Evolutionary conservation across 306 rosid genomes (phyloP).

Genomic region (Albizia julibrissin): DNA sequence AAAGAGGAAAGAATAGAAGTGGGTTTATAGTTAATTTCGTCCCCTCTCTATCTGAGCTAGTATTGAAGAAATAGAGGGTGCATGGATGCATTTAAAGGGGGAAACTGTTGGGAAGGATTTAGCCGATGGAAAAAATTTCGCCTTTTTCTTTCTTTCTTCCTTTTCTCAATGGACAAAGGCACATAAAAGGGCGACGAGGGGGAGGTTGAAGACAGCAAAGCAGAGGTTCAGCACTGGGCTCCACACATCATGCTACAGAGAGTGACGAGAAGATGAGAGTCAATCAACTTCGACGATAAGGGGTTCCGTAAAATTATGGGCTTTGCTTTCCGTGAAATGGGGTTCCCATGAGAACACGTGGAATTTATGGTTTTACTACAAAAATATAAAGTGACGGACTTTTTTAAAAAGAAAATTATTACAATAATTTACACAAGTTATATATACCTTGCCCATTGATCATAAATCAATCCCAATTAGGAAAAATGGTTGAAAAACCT

Average conservation of each 20-base stretch:
- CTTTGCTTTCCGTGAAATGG: constrained; percentile 43
- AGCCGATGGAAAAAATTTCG: constrained; percentile 30
- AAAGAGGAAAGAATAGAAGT: constrained; percentile 24
- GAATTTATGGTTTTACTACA: constrained; percentile 25
- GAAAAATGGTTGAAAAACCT: too few species aligned
- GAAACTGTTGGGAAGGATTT: constrained; percentile 22
- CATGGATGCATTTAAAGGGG: constrained; percentile 15
- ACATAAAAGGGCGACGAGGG: constrained; percentile 64
- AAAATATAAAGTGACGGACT: neutral
- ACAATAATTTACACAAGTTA: too few species aligned
- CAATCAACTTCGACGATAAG: constrained; percentile 42
- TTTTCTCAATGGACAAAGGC: constrained; percentile 46
- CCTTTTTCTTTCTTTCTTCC: neutral
- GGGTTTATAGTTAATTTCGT: constrained; percentile 15
- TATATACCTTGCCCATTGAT: too few species aligned
- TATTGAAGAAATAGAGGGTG: constrained; percentile 37
- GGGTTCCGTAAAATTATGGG: constrained; percentile 23
- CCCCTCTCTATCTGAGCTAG: neutral
- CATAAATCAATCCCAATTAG: too few species aligned
- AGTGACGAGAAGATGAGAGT: constrained; percentile 30
- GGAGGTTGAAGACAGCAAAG: constrained; percentile 74
- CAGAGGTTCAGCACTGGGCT: constrained; percentile 61
- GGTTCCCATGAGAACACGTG: constrained; percentile 50
- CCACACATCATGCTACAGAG: constrained; percentile 43
- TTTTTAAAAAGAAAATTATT: too few species aligned